Evolutionary conservation across 2,329 filamentous ascomycete species (phyloP).

Genomic region (Fusarium multiceps): DNA sequence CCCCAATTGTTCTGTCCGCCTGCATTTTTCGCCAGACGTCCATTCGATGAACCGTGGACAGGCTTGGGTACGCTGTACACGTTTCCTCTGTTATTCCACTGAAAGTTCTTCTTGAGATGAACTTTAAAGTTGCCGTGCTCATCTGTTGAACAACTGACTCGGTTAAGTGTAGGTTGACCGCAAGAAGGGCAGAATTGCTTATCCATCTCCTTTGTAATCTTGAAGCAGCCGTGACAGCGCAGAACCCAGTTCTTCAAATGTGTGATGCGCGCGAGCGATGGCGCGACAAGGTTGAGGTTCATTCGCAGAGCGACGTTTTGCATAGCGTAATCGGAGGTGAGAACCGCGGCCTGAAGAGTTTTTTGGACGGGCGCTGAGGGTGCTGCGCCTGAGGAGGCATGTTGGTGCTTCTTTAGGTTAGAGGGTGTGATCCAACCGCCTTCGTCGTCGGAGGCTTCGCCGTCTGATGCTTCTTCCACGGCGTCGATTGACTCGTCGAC

Average conservation of each 20-base stretch:
- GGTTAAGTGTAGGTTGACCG: slow-evolving; percentile 85
- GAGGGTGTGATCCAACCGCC: slow-evolving; percentile 95
- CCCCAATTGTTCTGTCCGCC: slow-evolving; percentile 93
- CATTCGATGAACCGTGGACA: slow-evolving; percentile 81
- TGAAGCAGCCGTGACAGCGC: slow-evolving; percentile 94
- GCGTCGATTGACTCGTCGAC: slow-evolving; percentile 34
- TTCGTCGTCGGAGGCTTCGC: slow-evolving; percentile 63
- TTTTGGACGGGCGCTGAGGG: slow-evolving; percentile 64
- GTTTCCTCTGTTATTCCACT: slow-evolving; percentile 94
- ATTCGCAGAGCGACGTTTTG: slow-evolving; percentile 96
- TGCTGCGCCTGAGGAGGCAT: slow-evolving; percentile 66
- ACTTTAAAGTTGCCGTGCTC: slow-evolving; percentile 82
- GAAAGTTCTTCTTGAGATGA: slow-evolving; percentile 93
- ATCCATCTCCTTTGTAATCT: slow-evolving; percentile 81
- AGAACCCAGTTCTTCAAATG: slow-evolving; percentile 89
- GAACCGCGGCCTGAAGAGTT: slow-evolving; percentile 85
- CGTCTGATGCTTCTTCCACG: slow-evolving; percentile 57
- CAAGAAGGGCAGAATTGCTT: slow-evolving; percentile 95
- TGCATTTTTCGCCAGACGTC: slow-evolving; percentile 73
- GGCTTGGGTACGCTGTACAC: slow-evolving; percentile 94
- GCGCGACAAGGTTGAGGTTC: slow-evolving; percentile 89
- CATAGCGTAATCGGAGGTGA: slow-evolving; percentile 97
- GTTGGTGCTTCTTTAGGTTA: slow-evolving; percentile 88
- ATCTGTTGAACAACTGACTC: slow-evolving; percentile 87
- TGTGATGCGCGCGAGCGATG: slow-evolving; percentile 81